phyloP scores from a whole-genome alignment of 1,284 basidiomycete species.

The Moniliella sp. region DNA sequence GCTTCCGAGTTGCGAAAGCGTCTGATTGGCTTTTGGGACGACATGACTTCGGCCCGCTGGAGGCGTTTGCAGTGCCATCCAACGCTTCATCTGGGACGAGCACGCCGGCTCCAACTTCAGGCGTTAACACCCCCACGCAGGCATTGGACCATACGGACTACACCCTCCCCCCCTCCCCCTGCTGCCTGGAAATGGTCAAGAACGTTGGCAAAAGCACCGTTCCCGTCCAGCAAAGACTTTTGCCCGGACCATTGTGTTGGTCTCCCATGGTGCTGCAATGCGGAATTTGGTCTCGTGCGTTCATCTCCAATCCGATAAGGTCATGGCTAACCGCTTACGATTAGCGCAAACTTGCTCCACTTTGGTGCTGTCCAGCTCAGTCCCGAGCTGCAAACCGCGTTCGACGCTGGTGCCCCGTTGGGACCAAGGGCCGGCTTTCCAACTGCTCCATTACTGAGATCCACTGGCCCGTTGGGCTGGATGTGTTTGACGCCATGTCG shows the following conservation, averaged over 20 bases:
- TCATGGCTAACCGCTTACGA: not conserved
- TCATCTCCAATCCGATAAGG: not conserved
- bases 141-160: no score
- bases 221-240: not conserved
- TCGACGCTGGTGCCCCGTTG: slow-evolving; percentile 5
- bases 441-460: slow-evolving; percentile 29
- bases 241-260: slow-evolving; percentile 14
- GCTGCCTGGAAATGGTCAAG: no score
- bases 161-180: no score
- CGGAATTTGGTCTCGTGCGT: slow-evolving; percentile 11
- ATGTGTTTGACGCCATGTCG: no score
- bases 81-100: no score
- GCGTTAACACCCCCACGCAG: no score
- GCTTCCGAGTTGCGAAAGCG: slow-evolving; percentile 12
- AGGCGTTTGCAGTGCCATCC: no score
- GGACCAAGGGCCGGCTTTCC: slow-evolving; percentile 16
- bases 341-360: not conserved
- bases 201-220: not conserved
- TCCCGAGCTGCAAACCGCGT: slow-evolving; percentile 11
- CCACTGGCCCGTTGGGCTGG: slow-evolving; percentile 6
- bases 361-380: slow-evolving; percentile 2
- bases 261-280: slow-evolving; percentile 24
- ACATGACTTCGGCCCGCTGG: slow-evolving; percentile 7
- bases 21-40: slow-evolving; percentile 15
- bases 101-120: no score